Percentiles rank a stretch among this genome's conserved stretches.
Conservation (phyloP, 345 rosid species). For the Aethionema arabicum region DNA sequence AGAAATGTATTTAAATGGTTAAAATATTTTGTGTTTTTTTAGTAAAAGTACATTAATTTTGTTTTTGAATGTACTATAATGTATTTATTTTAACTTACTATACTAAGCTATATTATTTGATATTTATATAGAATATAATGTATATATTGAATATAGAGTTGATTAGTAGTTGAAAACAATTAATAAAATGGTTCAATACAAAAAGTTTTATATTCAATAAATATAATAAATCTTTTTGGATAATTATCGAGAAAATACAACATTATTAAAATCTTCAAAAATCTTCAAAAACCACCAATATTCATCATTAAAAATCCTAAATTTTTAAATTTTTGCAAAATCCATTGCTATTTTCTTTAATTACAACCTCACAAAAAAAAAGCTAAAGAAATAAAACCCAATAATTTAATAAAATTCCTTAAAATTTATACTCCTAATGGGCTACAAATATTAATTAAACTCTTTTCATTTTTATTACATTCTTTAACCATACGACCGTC, state of each 20-base stretch:
- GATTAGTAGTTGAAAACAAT: no score
- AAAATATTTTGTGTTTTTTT: no score
- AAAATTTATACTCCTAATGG: slow-evolving; percentile 34
- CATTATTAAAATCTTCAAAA: background rate
- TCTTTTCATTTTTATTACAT: slow-evolving; percentile 31
- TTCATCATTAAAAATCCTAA: background rate
- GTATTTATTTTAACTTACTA: no score
- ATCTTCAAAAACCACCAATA: background rate
- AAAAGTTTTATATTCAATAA: no score
- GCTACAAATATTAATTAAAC: slow-evolving; percentile 34
- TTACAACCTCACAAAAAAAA: slow-evolving; percentile 27
- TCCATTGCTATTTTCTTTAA: slow-evolving; percentile 16
- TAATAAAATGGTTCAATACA: no score
- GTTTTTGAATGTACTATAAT: no score
- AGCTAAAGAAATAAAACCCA: slow-evolving; percentile 10
- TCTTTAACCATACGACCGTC: slow-evolving; percentile 35
- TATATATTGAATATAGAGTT: no score
- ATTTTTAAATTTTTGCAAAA: slow-evolving; percentile 26
- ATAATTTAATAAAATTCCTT: slow-evolving; percentile 18
- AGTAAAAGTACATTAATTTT: no score
- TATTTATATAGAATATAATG: no score
- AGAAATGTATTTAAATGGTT: no score
- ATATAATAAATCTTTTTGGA: no score
- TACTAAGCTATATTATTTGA: no score
- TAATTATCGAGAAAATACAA: background rate